Conservation (phyloP, 1,139 yeast genomes). For the Pneumocystis murina region DNA sequence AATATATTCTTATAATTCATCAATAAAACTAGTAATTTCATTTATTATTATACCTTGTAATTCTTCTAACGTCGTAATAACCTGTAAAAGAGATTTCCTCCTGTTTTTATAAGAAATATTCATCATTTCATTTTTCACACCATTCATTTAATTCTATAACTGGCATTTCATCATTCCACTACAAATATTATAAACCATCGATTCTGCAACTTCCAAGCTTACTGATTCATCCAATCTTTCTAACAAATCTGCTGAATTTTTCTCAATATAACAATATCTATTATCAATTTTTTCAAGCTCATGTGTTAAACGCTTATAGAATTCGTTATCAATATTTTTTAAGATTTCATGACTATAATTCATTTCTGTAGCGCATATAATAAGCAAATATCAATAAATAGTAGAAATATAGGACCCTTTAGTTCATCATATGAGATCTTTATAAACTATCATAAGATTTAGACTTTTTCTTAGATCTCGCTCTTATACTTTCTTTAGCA, state of each 20-base stretch:
- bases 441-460: not conserved
- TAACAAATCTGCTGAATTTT: not conserved
- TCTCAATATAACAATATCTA: not conserved
- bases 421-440: not conserved
- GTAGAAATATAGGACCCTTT: not conserved
- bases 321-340: not conserved
- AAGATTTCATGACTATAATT: not conserved
- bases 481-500: not conserved
- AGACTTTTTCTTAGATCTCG: not conserved
- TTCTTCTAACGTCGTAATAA: not conserved
- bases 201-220: not conserved
- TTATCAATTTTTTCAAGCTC: constrained; percentile 1
- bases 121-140: not conserved
- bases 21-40: not conserved
- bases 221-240: not conserved
- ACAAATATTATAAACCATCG: not conserved
- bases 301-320: not conserved
- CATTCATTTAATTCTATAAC: not conserved
- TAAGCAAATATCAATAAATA: not conserved
- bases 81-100: not conserved
- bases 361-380: not conserved
- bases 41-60: not conserved
- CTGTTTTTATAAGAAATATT: not conserved
- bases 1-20: not conserved
- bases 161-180: constrained; percentile 1